Evolutionary conservation across 192 early-diverging fungal genomes (phyloP).

Genomic region (Backusella australiensis): DNA sequence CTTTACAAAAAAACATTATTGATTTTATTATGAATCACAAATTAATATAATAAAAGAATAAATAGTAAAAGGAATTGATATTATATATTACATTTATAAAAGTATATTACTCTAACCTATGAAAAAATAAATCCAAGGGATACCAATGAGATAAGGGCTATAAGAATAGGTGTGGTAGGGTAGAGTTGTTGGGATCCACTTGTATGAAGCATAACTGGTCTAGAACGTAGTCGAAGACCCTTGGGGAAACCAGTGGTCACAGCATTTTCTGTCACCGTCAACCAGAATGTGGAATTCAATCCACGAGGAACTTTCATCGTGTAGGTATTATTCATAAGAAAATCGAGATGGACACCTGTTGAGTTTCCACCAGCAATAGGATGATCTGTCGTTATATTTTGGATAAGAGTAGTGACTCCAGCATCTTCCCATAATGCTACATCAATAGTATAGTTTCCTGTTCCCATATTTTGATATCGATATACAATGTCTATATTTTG

Average conservation of each 20-base stretch:
- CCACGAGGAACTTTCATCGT: slow-evolving; percentile 28
- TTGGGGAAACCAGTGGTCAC: not conserved
- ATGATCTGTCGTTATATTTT: slow-evolving; percentile 18
- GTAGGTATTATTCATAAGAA: slow-evolving; percentile 18
- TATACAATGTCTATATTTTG: slow-evolving; percentile 22
- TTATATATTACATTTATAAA: not conserved
- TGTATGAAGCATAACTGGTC: slow-evolving; percentile 16
- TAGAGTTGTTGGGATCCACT: not conserved
- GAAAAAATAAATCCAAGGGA: not conserved
- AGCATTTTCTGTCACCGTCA: slow-evolving; percentile 20
- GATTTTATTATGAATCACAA: too few species aligned
- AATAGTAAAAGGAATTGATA: not conserved
- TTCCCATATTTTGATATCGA: slow-evolving; percentile 36
- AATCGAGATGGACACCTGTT: slow-evolving; percentile 11
- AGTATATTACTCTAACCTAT: not conserved
- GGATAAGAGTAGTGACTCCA: not conserved
- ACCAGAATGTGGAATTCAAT: slow-evolving; percentile 23
- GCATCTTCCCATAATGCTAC: slow-evolving; percentile 28
- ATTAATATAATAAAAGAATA: not conserved
- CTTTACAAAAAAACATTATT: too few species aligned
- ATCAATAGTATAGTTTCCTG: slow-evolving; percentile 27
- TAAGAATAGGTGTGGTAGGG: not conserved
- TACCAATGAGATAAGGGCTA: not conserved
- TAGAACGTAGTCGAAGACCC: not conserved
- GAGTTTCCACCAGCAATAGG: slow-evolving; percentile 16